Evolutionary conservation across 306 rosid genomes (phyloP), one percentile per base, ranked within the genome.

Genomic region (Pueraria montana): DNA sequence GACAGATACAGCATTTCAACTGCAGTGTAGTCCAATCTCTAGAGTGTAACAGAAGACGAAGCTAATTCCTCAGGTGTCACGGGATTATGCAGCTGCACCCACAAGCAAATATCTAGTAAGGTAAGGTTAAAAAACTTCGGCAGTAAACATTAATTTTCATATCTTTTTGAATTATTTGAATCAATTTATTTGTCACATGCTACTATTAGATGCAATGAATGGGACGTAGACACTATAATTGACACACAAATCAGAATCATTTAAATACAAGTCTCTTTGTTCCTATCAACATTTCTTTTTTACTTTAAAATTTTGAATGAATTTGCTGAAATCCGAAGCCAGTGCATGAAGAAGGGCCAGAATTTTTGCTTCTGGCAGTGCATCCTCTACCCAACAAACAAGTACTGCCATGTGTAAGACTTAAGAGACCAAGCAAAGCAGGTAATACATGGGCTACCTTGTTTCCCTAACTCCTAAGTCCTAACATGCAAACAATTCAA

Each of bases 21-120:
- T 2, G 58, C 63, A 71, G 40, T 26, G 27, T 27, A 78, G 14
- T 74, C 72, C 71, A 43, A 75, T 87, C 81, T 84, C 80, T 90
- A 89, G 82, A 87, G 90, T 32, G 87, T 45, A 53, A 72, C 56
- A 30, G 96, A 85, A 38, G 94, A 80, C 56, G 94, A 88, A 83
- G 78, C 89, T 81, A 95, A 84, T 58, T 95, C 98, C 85, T 92
- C 98, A 0, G 94, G 87, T 70, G 92, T 87, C 68, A 89, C 98
- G 0, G 98, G 96, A 42, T 82, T 83, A 63, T 95, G 98, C 87
- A 93, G 82, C 99, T 95, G 96, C 92, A 89, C 17, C 30, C 73
- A 81, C 63, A 84, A 70, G 58, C 32, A 82, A 68, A 78, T 53
- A 75, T 63, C 9, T 9, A 59, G 80, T 84, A 36, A 82, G 62